Evolutionary conservation across 768 basidiomycete species (phyloP).

Genomic region (Polyporus arcularius): DNA sequence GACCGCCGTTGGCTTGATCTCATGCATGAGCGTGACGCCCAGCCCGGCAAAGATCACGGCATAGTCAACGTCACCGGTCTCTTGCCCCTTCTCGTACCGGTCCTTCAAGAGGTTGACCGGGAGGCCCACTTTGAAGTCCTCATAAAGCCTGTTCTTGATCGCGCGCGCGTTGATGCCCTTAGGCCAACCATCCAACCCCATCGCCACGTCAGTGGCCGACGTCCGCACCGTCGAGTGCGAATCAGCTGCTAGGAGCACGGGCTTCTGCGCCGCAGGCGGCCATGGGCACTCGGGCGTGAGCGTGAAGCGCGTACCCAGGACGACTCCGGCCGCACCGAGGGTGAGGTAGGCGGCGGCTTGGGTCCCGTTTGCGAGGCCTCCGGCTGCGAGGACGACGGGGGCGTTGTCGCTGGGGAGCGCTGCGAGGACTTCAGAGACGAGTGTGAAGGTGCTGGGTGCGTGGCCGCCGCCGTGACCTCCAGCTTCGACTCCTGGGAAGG

Average conservation of each 20-base stretch:
- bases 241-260: conserved; percentile 30
- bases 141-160: conserved; percentile 55
- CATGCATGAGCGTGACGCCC: conserved; percentile 58
- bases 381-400: conserved; percentile 70
- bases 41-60: conserved; percentile 71
- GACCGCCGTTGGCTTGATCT: conserved; percentile 36
- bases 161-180: conserved; percentile 45
- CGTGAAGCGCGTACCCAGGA: conserved; percentile 76
- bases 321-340: conserved; percentile 68
- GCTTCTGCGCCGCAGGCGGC: conserved; percentile 32
- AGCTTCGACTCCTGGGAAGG: conserved; percentile 64
- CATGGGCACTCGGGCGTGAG: conserved; percentile 61
- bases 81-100: conserved; percentile 48
- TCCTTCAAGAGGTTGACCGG: conserved; percentile 42
- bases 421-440: conserved; percentile 57
- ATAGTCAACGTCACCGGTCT: conserved; percentile 40
- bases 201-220: conserved; percentile 34
- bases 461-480: conserved; percentile 71
- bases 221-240: conserved; percentile 32
- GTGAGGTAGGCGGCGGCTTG: conserved; percentile 67
- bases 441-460: conserved; percentile 59
- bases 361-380: conserved; percentile 65
- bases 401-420: conserved; percentile 36
- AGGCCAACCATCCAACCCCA: conserved; percentile 35
- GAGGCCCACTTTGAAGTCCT: conserved; percentile 54